phyloP scores from a whole-genome alignment of 305 asterid species.

The Petunia hybrid region DNA sequence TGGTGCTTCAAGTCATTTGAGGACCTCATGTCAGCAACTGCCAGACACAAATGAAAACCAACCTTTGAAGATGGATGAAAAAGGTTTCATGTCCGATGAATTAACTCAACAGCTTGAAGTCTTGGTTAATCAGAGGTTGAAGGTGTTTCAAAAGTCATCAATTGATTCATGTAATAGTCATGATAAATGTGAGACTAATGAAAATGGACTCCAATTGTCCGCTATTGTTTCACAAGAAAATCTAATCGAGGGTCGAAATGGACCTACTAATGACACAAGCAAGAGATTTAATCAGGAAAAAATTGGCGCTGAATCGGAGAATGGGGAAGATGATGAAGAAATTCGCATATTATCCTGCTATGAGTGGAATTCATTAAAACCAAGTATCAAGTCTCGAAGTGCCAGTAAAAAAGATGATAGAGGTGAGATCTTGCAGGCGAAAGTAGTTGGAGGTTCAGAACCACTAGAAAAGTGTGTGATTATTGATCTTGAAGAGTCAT shows the following conservation, averaged over 20 bases:
- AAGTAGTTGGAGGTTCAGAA: background rate
- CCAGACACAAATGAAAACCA: background rate
- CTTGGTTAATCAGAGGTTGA: background rate
- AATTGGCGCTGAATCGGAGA: background rate
- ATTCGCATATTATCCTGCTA: slow-evolving; percentile 34
- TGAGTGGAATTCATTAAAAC: slow-evolving; percentile 35
- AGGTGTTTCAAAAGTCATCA: background rate
- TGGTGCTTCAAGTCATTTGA: slow-evolving; percentile 20
- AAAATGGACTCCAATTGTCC: background rate
- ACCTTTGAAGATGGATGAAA: background rate
- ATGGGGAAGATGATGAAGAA: slow-evolving; percentile 33
- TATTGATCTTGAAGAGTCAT: background rate
- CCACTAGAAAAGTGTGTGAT: background rate
- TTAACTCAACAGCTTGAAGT: background rate
- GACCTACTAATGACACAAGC: background rate
- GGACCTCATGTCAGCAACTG: background rate
- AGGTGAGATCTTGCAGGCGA: background rate
- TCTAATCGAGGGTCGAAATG: background rate
- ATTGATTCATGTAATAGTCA: background rate
- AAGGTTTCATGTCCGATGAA: background rate
- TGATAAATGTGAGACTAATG: slow-evolving; percentile 25
- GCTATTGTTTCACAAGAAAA: background rate
- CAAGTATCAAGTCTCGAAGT: slow-evolving; percentile 14
- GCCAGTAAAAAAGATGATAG: background rate
- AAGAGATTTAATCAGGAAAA: slow-evolving; percentile 16